Conservation (phyloP, 2,329 filamentous ascomycete genomes). For the Capronia americana region DNA sequence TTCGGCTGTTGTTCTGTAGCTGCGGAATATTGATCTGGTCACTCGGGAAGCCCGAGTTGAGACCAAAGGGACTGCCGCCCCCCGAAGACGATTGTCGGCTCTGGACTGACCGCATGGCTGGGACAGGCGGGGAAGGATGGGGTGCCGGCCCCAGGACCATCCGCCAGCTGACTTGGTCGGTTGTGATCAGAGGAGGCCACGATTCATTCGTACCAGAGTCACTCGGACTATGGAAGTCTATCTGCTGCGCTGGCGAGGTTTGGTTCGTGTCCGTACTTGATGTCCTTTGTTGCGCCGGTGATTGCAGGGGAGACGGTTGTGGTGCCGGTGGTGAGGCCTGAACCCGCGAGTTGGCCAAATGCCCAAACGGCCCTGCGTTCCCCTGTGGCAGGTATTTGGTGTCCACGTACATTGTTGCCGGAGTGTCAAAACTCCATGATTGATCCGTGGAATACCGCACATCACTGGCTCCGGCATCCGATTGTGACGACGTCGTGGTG, state of each 20-base stretch:
- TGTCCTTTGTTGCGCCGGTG: constrained; percentile 13
- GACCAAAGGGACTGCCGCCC: constrained; percentile 25
- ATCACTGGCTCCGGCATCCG: not conserved
- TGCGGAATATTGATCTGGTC: constrained; percentile 36
- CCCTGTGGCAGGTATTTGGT: constrained; percentile 4
- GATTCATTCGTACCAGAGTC: constrained; percentile 37
- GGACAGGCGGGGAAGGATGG: constrained; percentile 11
- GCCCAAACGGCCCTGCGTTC: not conserved
- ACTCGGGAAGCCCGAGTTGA: constrained; percentile 31
- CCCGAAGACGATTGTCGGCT: constrained; percentile 35
- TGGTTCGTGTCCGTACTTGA: constrained; percentile 17
- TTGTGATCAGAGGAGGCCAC: constrained; percentile 35
- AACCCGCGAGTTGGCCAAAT: constrained; percentile 1
- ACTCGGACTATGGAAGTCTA: constrained; percentile 36
- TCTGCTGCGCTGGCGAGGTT: constrained; percentile 27
- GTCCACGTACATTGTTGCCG: constrained; percentile 31
- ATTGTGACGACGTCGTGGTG: not conserved
- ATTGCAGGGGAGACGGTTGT: constrained; percentile 16
- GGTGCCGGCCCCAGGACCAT: constrained; percentile 20
- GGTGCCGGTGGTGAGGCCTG: constrained; percentile 2
- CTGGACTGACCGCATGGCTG: constrained; percentile 23
- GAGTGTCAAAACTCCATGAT: constrained; percentile 37
- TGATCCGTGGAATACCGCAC: constrained; percentile 17
- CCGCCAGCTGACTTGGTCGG: constrained; percentile 33
- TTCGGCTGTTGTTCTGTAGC: constrained; percentile 29